Evolutionary conservation across 768 basidiomycete genomes (phyloP), one percentile per base, ranked within the genome.

Genomic region (Tylopilus sp.): DNA sequence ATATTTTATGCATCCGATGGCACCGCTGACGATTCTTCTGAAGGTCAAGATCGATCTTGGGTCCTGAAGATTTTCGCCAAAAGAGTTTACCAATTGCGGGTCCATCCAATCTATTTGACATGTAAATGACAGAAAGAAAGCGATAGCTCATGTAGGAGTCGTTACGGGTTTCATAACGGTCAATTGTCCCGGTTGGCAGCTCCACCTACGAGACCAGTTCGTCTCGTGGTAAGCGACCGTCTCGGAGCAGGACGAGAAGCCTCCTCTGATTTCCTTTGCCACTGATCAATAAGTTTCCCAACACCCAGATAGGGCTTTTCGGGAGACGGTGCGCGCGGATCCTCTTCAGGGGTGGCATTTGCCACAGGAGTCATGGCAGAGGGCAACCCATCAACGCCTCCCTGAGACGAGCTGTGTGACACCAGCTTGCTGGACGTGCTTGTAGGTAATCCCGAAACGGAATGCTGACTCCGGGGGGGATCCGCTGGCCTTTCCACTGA

Each of bases 221-320:
- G 73, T 66, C 76, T 82, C 3, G 67, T 52, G 25, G 64, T 61
- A 45, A 70, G 55, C 28, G 69, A 71, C 73, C 77, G 73, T 63
- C 71, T 74, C 33, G 62, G 62, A 25, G 55, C 56, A 20, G 66
- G 66, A 22, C 66, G 73, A 22, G 72, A 53, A 43, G 69, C 62
- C 33, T 80, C 82, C 57, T 85, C 86, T 17, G 85, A 81, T 70
- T 86, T 91, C 51, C 80, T 82, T 67, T 93, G 88, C 91, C 91
- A 93, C 63, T 91, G 82, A 63, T 90, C 88, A 57, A 93, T 92
- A 31, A 93, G 74, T 69, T 79, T 88, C 25, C 88, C 85, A 40
- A 93, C 91, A 33, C 91, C 91, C 62, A 82, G 84, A 66, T 85
- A 93, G 28, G 87, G 85, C 48, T 78, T 76, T 62, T 93, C 90